phyloP scores from a whole-genome alignment of 768 basidiomycete genomes.

The Sporobolomyces phaffii region DNA sequence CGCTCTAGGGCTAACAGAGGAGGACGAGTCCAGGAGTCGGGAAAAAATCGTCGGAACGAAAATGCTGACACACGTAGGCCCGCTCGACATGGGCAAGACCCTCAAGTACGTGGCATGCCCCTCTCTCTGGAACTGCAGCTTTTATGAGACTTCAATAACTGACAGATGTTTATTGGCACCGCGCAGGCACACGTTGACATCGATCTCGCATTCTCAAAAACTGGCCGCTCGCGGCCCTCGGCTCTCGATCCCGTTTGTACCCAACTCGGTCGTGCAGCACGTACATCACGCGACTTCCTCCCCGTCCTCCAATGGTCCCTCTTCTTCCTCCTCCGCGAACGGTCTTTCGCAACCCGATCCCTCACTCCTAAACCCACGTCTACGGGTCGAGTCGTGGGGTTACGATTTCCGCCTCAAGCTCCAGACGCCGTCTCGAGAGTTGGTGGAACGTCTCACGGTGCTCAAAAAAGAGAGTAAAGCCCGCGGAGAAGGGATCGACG shows the following conservation, averaged over 20 bases:
- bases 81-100: conserved; percentile 36
- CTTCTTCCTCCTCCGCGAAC: not conserved
- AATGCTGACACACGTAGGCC: conserved; percentile 28
- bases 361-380: conserved; percentile 8
- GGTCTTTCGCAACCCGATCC: not conserved
- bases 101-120: conserved; percentile 19
- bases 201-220: not conserved
- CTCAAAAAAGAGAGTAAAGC: conserved; percentile 16
- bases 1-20: conserved; percentile 34
- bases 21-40: conserved; percentile 30
- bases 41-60: conserved; percentile 33
- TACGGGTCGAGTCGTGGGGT: conserved; percentile 32
- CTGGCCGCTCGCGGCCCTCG: not conserved
- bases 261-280: not conserved
- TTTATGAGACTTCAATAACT: too few species aligned
- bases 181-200: conserved; percentile 12
- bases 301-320: not conserved
- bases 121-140: not conserved
- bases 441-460: not conserved
- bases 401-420: conserved; percentile 39
- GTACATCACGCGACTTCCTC: not conserved
- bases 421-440: conserved; percentile 2
- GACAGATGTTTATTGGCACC: too few species aligned
- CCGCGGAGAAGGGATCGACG: conserved; percentile 22
- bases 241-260: conserved; percentile 4